phyloP scores from a whole-genome alignment of 352 stramenopile genomes.

The Saprolegnia parasitica region DNA sequence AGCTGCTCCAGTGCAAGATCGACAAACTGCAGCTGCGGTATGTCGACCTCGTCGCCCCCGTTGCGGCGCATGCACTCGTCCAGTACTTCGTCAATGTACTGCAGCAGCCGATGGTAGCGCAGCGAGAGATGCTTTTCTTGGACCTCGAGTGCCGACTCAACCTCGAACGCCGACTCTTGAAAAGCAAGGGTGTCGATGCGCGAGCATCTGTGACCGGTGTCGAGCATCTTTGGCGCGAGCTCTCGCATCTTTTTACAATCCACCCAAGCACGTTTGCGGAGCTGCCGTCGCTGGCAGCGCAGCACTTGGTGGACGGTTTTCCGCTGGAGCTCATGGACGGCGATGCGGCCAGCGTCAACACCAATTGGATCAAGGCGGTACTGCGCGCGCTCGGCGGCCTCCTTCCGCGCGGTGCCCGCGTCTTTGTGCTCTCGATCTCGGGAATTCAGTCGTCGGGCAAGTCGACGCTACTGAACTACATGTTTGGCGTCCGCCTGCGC shows the following conservation, averaged over 20 bases:
- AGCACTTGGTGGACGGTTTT: background rate
- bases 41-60: background rate
- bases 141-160: background rate
- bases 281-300: background rate
- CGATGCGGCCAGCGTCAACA: slow-evolving; percentile 2
- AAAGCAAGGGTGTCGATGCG: background rate
- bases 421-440: slow-evolving; percentile 7
- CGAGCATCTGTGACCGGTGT: background rate
- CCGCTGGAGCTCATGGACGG: slow-evolving; percentile 14
- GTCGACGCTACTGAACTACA: slow-evolving; percentile 10
- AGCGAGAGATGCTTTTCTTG: background rate
- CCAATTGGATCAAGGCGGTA: background rate
- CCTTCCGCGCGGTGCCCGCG: background rate
- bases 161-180: background rate
- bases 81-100: background rate
- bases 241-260: slow-evolving; percentile 2
- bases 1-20: background rate
- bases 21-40: background rate
- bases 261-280: background rate
- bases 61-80: background rate
- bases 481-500: slow-evolving; percentile 6
- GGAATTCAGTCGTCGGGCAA: slow-evolving; percentile 5
- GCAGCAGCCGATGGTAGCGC: background rate
- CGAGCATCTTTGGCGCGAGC: slow-evolving; percentile 15
- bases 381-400: background rate